A percentile compares a stretch with the other conserved stretches of the same genome.
These are phyloP conservation scores for Trapa bicornis DNA, from an alignment of 345 rosid genomes.

Conservation along the genomic window DNA sequence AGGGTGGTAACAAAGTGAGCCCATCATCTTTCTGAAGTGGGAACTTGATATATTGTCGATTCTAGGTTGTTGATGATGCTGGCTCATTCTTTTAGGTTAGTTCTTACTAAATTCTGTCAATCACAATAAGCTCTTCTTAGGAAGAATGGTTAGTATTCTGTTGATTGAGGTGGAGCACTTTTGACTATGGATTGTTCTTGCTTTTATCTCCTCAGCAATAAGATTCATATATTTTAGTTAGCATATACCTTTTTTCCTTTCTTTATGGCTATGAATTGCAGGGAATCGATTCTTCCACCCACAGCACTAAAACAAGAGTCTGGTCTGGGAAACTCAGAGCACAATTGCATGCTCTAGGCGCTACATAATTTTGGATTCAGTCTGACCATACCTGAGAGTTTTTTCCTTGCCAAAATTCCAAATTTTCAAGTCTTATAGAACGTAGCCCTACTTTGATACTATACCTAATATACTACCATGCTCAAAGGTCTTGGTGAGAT, in stretches of 20 bases:
- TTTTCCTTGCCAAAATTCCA: too few species aligned
- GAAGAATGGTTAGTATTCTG: conserved; percentile 12
- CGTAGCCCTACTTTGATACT: too few species aligned
- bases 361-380: too few species aligned
- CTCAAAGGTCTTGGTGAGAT: too few species aligned
- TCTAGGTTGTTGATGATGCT: conserved; percentile 14
- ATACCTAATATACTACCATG: too few species aligned
- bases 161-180: conserved; percentile 5
- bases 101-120: conserved; percentile 12
- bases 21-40: conserved; percentile 14
- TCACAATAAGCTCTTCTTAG: conserved; percentile 24
- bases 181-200: not conserved
- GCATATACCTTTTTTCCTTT: too few species aligned
- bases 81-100: conserved; percentile 15
- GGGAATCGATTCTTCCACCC: not conserved
- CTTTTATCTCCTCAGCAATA: not conserved
- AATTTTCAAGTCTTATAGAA: too few species aligned
- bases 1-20: conserved; percentile 6
- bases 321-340: too few species aligned
- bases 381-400: too few species aligned
- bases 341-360: too few species aligned
- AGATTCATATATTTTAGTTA: too few species aligned
- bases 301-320: not conserved
- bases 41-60: conserved; percentile 15
- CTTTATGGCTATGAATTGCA: not conserved